A percentile compares a stretch with the other conserved stretches of the same genome.
phyloP scores from a whole-genome alignment of 2,329 filamentous ascomycete genomes.

The Fusarium sp. region DNA sequence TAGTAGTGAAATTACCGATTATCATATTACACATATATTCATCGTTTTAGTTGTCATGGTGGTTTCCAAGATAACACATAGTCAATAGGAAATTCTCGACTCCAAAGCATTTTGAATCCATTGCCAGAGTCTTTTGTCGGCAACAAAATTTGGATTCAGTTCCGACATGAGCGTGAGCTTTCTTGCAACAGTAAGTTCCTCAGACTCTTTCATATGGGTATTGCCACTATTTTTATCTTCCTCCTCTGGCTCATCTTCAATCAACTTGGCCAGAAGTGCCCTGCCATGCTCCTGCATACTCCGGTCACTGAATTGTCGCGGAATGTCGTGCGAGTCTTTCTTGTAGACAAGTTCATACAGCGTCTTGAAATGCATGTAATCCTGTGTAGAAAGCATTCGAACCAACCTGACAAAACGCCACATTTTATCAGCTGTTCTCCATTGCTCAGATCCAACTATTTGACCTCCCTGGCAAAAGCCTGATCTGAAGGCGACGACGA shows the following conservation, averaged over 20 bases:
- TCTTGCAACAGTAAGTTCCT: no score
- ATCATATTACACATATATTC: no score
- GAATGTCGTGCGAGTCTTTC: not conserved
- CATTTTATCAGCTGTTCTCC: constrained; percentile 14
- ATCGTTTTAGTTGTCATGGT: no score
- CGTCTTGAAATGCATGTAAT: constrained; percentile 18
- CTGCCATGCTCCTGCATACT: constrained; percentile 7
- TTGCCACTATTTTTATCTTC: not conserved
- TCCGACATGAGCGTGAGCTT: no score
- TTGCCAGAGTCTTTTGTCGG: no score
- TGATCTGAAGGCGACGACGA: constrained; percentile 2
- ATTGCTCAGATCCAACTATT: not conserved
- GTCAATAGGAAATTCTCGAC: no score
- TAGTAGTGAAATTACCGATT: no score
- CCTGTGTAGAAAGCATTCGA: constrained; percentile 31
- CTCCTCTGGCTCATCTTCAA: constrained; percentile 18
- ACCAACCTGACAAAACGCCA: constrained; percentile 28
- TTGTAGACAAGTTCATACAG: constrained; percentile 23
- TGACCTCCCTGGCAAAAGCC: constrained; percentile 3
- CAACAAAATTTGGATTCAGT: constrained; percentile 4
- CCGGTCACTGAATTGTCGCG: constrained; percentile 18
- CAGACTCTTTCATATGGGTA: not conserved
- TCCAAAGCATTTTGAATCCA: no score
- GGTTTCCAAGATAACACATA: no score
- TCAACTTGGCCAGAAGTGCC: constrained; percentile 16